Evolutionary conservation across 2,329 filamentous ascomycete species (phyloP).

Genomic region (Celoporthe dispersa): DNA sequence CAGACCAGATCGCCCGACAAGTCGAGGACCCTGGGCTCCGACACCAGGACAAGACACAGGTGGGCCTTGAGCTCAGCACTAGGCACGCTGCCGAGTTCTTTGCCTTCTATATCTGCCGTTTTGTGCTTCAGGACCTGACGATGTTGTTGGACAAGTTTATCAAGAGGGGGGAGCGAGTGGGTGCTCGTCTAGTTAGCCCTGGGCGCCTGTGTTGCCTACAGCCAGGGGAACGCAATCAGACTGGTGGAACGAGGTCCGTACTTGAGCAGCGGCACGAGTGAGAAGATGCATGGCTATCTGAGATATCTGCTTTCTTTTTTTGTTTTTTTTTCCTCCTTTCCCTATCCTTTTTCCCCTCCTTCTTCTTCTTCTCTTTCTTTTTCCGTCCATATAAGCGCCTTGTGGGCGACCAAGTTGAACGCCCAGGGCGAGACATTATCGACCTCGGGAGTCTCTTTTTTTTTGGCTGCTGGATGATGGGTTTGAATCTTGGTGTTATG

Average conservation of each 20-base stretch:
- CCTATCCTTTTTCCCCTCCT: not conserved
- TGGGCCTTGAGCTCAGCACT: slow-evolving; percentile 90
- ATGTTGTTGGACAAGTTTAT: slow-evolving; percentile 94
- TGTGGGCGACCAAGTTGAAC: not conserved
- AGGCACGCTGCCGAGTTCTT: slow-evolving; percentile 97
- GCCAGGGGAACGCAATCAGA: not conserved
- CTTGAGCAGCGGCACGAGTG: not conserved
- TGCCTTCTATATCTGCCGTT: slow-evolving; percentile 93
- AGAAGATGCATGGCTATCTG: slow-evolving; percentile 2
- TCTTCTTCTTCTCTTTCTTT: not conserved
- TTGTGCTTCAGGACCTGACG: slow-evolving; percentile 84
- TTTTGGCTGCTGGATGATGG: not conserved
- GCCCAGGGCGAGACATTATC: not conserved
- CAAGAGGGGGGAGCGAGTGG: slow-evolving; percentile 96
- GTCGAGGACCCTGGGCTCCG: slow-evolving; percentile 93
- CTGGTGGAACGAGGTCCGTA: not conserved
- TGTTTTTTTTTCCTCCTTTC: not conserved
- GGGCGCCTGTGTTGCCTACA: not conserved
- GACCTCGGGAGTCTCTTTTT: not conserved
- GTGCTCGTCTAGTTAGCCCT: slow-evolving; percentile 53
- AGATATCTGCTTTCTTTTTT: not conserved
- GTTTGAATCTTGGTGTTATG: slow-evolving; percentile 5
- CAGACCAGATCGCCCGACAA: slow-evolving; percentile 94
- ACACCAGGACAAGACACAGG: slow-evolving; percentile 90
- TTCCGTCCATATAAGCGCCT: not conserved